Evolutionary conservation across 192 early-diverging fungal species (phyloP).

Genomic region (Rhizophagus clarus): DNA sequence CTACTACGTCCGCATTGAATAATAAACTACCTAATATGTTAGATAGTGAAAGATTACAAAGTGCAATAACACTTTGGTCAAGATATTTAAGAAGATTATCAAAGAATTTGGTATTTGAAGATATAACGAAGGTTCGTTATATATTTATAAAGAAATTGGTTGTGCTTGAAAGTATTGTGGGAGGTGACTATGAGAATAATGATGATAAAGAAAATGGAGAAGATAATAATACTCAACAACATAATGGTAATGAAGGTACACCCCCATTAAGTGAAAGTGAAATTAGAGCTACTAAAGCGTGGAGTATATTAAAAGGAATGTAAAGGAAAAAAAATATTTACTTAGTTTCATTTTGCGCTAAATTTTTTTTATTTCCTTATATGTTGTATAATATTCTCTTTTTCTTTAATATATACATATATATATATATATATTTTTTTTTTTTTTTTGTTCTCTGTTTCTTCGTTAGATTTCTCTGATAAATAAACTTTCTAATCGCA

Average conservation of each 20-base stretch:
- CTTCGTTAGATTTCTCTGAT: no score
- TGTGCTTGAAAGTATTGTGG: neutral
- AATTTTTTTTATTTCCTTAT: no score
- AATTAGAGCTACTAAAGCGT: constrained; percentile 18
- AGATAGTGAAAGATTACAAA: constrained; percentile 9
- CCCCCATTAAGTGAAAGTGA: neutral
- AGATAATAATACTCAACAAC: neutral
- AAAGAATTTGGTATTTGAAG: constrained; percentile 6
- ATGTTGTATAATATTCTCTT: no score
- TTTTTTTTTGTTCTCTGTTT: no score
- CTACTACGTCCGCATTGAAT: neutral
- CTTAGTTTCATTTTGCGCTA: no score
- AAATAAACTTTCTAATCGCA: no score
- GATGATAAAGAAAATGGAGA: neutral
- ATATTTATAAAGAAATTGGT: constrained; percentile 19
- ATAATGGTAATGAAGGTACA: neutral
- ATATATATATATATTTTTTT: no score
- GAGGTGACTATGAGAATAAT: neutral
- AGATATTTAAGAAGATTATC: constrained; percentile 17
- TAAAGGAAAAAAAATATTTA: neutral
- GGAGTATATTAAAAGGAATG: constrained; percentile 15
- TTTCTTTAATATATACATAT: no score
- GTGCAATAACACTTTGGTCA: neutral
- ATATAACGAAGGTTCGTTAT: neutral
- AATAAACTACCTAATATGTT: constrained; percentile 10